Evolutionary conservation across 2,329 filamentous ascomycete species (phyloP).

Genomic region (Aspergillaceae sp.): DNA sequence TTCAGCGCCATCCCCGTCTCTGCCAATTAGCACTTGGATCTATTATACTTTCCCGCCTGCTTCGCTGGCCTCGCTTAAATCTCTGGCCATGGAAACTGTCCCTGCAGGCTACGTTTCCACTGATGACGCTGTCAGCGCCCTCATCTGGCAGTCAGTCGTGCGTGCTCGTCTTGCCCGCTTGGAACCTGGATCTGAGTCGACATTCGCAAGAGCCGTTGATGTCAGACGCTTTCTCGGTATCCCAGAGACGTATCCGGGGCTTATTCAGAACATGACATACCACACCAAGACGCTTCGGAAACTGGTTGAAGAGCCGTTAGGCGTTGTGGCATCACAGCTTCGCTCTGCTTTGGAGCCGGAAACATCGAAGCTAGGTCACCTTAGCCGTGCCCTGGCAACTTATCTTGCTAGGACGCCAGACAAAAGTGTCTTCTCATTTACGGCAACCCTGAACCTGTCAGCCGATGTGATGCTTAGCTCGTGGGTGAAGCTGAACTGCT

Average conservation of each 20-base stretch:
- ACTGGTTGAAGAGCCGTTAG: constrained; percentile 24
- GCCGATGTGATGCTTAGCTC: constrained; percentile 47
- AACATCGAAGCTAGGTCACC: constrained; percentile 25
- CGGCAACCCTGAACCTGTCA: constrained; percentile 24
- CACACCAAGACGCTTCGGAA: constrained; percentile 22
- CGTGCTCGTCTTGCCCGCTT: constrained; percentile 36
- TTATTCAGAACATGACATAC: constrained; percentile 42
- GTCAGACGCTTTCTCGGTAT: constrained; percentile 38
- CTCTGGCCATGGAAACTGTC: constrained; percentile 15
- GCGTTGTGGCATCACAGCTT: constrained; percentile 30
- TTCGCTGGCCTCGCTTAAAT: constrained; percentile 37
- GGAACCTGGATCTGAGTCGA: constrained; percentile 12
- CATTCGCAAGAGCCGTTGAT: constrained; percentile 44
- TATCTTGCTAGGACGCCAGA: constrained; percentile 25
- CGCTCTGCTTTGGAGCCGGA: constrained; percentile 29
- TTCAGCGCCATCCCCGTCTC: constrained; percentile 13
- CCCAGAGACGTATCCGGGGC: constrained; percentile 40
- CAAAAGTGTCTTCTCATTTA: constrained; percentile 22
- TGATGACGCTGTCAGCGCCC: constrained; percentile 46
- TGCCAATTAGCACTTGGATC: constrained; percentile 32
- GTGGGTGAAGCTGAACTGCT: constrained; percentile 43
- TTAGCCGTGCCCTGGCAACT: constrained; percentile 37
- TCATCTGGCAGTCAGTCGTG: constrained; percentile 42
- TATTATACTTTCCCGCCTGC: constrained; percentile 38
- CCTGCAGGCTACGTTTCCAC: constrained; percentile 39